A percentile compares a stretch with the other conserved stretches of the same genome.
phyloP scores from a whole-genome alignment of 2,329 filamentous ascomycete genomes.

The Neonectria hederae region DNA sequence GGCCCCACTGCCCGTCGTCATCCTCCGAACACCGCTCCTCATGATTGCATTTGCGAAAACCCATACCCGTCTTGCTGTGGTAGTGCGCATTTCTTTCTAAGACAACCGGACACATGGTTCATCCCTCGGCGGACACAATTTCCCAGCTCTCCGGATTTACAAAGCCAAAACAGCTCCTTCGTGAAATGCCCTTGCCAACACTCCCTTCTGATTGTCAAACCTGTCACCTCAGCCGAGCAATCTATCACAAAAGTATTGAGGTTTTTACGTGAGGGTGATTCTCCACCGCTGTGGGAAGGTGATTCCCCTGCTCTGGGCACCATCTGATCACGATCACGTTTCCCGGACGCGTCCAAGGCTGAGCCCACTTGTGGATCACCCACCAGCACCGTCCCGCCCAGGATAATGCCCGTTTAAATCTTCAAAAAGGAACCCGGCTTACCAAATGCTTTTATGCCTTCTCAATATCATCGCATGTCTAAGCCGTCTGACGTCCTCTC shows the following conservation, averaged over 20 bases:
- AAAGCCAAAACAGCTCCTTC: background rate
- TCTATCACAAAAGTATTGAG: background rate
- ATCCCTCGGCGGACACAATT: background rate
- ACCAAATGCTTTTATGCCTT: background rate
- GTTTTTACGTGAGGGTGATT: background rate
- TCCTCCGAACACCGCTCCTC: conserved; percentile 12
- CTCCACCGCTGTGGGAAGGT: conserved; percentile 4
- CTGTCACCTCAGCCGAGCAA: background rate
- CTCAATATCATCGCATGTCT: background rate
- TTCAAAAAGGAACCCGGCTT: background rate
- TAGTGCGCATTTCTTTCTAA: background rate
- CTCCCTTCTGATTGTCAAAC: background rate
- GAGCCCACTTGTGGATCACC: conserved; percentile 14
- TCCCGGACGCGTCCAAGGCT: background rate
- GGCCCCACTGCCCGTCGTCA: conserved; percentile 30
- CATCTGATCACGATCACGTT: conserved; percentile 8
- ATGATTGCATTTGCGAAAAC: background rate
- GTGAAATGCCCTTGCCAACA: background rate
- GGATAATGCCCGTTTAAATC: conserved; percentile 3
- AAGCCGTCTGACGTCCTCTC: background rate
- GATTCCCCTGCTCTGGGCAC: background rate
- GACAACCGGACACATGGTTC: background rate
- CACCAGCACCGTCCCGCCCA: background rate
- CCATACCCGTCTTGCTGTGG: background rate
- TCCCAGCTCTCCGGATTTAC: background rate